Evolutionary conservation across 1,284 basidiomycete genomes (phyloP).

Genomic region (Boletellus sp.): DNA sequence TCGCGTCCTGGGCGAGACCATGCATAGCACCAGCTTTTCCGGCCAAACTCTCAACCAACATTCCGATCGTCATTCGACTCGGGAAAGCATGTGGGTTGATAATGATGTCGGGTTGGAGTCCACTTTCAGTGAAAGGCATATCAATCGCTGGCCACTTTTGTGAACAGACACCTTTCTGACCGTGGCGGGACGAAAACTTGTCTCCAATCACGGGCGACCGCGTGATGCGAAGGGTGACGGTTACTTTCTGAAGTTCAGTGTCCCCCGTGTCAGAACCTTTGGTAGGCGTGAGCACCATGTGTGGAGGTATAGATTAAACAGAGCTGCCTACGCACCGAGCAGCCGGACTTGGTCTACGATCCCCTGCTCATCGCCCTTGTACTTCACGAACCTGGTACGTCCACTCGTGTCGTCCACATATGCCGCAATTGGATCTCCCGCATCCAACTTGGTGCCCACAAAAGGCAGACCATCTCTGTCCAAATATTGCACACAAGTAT

Average conservation of each 20-base stretch:
- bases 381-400: slow-evolving; percentile 86
- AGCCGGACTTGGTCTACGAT: slow-evolving; percentile 93
- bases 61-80: slow-evolving; percentile 99
- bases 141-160: slow-evolving; percentile 98
- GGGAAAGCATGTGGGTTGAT: slow-evolving; percentile 99
- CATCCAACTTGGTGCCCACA: slow-evolving; percentile 67
- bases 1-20: slow-evolving; percentile 96
- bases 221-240: slow-evolving; percentile 91
- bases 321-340: slow-evolving; percentile 55
- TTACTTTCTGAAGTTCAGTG: slow-evolving; percentile 87
- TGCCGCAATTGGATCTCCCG: slow-evolving; percentile 81
- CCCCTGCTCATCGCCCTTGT: slow-evolving; percentile 93
- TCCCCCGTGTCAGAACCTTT: slow-evolving; percentile 84
- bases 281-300: slow-evolving; percentile 6
- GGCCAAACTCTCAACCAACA: slow-evolving; percentile 99
- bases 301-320: background rate
- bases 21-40: slow-evolving; percentile 99
- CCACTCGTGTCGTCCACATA: slow-evolving; percentile 88
- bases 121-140: slow-evolving; percentile 99
- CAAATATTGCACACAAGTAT: slow-evolving; percentile 59
- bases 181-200: slow-evolving; percentile 98
- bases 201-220: slow-evolving; percentile 98
- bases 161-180: slow-evolving; percentile 99
- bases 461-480: slow-evolving; percentile 86
- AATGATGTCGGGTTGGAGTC: slow-evolving; percentile 98